These are phyloP conservation scores for Aurantiochytrium sp. DNA, from an alignment of 108 stramenopile species.

Conservation along the genomic window DNA sequence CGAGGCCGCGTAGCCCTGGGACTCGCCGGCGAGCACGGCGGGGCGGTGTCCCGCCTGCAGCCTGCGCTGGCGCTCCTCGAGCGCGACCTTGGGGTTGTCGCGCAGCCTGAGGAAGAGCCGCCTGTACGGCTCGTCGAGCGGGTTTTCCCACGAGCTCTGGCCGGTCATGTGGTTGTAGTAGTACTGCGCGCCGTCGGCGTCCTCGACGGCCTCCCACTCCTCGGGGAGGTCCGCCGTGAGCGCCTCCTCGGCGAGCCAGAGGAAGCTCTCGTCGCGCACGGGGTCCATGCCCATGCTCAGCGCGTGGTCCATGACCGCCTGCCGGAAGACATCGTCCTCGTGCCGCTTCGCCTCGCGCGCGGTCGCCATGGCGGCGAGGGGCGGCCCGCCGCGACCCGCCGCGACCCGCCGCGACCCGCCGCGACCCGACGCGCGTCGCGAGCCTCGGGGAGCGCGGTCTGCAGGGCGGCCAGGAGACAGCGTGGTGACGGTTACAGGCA, in stretches of 20 bases:
- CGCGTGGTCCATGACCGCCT: slow-evolving; percentile 30
- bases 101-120: not conserved
- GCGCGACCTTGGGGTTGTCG: not conserved
- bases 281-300: slow-evolving; percentile 31
- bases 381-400: not conserved
- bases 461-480: no score
- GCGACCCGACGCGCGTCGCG: no score
- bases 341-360: not conserved
- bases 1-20: not conserved
- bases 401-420: not conserved
- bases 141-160: slow-evolving; percentile 6
- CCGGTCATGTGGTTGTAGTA: slow-evolving; percentile 1
- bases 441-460: no score
- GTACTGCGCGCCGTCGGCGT: not conserved
- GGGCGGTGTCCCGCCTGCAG: not conserved
- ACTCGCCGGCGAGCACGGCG: no score
- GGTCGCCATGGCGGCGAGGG: not conserved
- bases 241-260: slow-evolving; percentile 34
- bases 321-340: slow-evolving; percentile 10
- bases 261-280: not conserved
- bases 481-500: no score
- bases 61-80: not conserved
- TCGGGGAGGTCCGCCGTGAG: not conserved
- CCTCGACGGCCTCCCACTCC: not conserved
- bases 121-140: slow-evolving; percentile 29